Base-by-base conservation (phyloP, 148 eudicot genomes). In the Rhododendron ferrugineum region DNA sequence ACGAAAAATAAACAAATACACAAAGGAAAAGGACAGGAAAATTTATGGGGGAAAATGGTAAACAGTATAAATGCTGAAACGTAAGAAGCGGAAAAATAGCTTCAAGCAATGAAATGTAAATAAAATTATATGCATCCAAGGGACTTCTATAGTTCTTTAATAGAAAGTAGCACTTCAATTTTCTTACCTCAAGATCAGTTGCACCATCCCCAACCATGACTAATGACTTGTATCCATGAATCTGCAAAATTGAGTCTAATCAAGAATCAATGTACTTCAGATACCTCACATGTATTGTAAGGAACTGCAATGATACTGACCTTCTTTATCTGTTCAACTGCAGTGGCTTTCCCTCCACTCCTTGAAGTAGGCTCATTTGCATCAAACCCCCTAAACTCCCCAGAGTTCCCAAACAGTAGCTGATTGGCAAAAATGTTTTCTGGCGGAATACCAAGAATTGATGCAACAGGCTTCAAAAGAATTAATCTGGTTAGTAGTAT, bases 171-270 rank as follows among this genome's bases (percentile, higher is more conserved):
- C 11, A 72, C 34, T 62, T 14, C 26, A 73, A 40, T 64, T 85
- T 83, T 85, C 85, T 89, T 76, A 97, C 99, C 98, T 97, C 99
- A 84, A 94, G 99, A 91, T 97, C 99, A 77, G 99, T 97, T 79
- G 98, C 99, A 50, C 99, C 99, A 87, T 97, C 99, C 37, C 99
- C 99, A 89, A 97, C 91, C 99, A 97, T 97, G 90, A 90, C 94
- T 80, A 95, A 84, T 78, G 90, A 91, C 84, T 93, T 93, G 91
- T 94, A 97, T 68, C 95, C 96, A 86, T 70, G 89, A 85, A 90
- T 95, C 99, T 97, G 91, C 82, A 86, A 86, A 80, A 66, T 82
- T 30, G 4, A 70, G 77, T 42, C 50, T 56, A 37, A 32, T 52
- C 82, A 56, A 36, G 16, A 60, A 76, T 54, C 68, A 80, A 49